These are phyloP conservation scores for Nakazawaea sp. DNA, from an alignment of 805 yeast genomes.

Conservation along the genomic window DNA sequence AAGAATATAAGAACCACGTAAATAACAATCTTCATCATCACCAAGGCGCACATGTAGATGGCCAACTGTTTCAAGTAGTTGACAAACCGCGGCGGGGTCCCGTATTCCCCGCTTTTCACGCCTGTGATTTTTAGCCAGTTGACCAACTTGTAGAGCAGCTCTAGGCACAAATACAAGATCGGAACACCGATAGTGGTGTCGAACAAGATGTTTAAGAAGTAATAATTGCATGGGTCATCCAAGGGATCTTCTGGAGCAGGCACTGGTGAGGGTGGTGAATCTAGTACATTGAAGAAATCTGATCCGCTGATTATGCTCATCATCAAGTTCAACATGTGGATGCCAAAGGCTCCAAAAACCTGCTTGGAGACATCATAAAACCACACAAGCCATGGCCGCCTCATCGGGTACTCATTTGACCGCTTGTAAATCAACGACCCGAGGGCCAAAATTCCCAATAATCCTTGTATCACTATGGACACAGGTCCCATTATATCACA, in stretches of 20 bases:
- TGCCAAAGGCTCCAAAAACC: slow-evolving; percentile 76
- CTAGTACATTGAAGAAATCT: slow-evolving; percentile 10
- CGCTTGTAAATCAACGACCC: slow-evolving; percentile 71
- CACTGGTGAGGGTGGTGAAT: slow-evolving; percentile 7
- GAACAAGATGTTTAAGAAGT: slow-evolving; percentile 77
- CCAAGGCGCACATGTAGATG: slow-evolving; percentile 57
- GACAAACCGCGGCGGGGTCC: slow-evolving; percentile 52
- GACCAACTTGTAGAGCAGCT: slow-evolving; percentile 40
- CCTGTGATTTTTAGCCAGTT: slow-evolving; percentile 36
- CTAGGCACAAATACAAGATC: slow-evolving; percentile 55
- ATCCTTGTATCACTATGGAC: slow-evolving; percentile 69
- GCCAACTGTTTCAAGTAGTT: slow-evolving; percentile 68
- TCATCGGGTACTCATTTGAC: slow-evolving; percentile 65
- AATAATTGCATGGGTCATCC: slow-evolving; percentile 88
- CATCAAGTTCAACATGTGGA: slow-evolving; percentile 72
- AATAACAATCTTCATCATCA: slow-evolving; percentile 50
- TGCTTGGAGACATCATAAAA: slow-evolving; percentile 85
- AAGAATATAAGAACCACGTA: slow-evolving; percentile 51
- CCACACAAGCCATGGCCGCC: slow-evolving; percentile 89
- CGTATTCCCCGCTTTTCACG: slow-evolving; percentile 54
- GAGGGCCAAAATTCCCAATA: slow-evolving; percentile 72
- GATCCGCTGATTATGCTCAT: slow-evolving; percentile 53
- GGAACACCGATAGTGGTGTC: slow-evolving; percentile 96
- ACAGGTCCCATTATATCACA: slow-evolving; percentile 82
- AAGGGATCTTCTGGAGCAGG: slow-evolving; percentile 24